Percentiles rank a stretch among this genome's conserved stretches.
These are phyloP conservation scores for Geopyxis carbonaria DNA, from an alignment of 495 filamentous ascomycete genomes.

Conservation along the genomic window DNA sequence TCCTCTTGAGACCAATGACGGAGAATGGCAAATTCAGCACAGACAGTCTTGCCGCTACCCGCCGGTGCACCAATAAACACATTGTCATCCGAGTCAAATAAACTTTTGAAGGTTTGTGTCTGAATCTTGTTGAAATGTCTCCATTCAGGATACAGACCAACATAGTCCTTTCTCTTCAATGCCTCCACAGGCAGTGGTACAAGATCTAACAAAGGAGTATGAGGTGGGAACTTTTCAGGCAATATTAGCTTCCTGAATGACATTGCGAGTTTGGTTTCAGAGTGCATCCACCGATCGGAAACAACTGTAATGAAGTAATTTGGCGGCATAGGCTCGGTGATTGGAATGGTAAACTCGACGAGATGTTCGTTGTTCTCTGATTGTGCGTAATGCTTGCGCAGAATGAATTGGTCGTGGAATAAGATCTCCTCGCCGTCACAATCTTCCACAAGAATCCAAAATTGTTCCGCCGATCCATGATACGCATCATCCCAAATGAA, in stretches of 20 bases:
- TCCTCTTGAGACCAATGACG: slow-evolving; percentile 68
- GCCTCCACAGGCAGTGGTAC: slow-evolving; percentile 79
- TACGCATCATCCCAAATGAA: slow-evolving; percentile 90
- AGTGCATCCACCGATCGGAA: slow-evolving; percentile 96
- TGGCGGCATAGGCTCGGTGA: slow-evolving; percentile 93
- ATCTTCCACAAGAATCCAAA: slow-evolving; percentile 95
- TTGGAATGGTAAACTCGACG: slow-evolving; percentile 93
- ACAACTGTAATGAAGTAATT: slow-evolving; percentile 94
- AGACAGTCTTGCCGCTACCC: slow-evolving; percentile 90
- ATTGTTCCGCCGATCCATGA: slow-evolving; percentile 75
- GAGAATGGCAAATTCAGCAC: slow-evolving; percentile 82
- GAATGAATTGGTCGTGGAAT: slow-evolving; percentile 86
- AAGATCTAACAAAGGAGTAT: slow-evolving; percentile 76
- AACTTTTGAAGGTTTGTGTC: slow-evolving; percentile 86
- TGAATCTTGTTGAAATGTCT: slow-evolving; percentile 92
- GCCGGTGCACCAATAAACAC: slow-evolving; percentile 80
- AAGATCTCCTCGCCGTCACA: slow-evolving; percentile 94
- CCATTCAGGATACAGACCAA: slow-evolving; percentile 68
- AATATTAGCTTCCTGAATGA: slow-evolving; percentile 89
- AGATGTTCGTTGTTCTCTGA: slow-evolving; percentile 78
- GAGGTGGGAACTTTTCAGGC: slow-evolving; percentile 87
- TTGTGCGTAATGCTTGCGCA: slow-evolving; percentile 71
- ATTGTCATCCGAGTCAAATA: slow-evolving; percentile 80
- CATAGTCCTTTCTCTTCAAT: slow-evolving; percentile 70
- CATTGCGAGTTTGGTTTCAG: slow-evolving; percentile 81